Evolutionary conservation across 441 rosid species (phyloP).

Genomic region (Gossypium trilobum): DNA sequence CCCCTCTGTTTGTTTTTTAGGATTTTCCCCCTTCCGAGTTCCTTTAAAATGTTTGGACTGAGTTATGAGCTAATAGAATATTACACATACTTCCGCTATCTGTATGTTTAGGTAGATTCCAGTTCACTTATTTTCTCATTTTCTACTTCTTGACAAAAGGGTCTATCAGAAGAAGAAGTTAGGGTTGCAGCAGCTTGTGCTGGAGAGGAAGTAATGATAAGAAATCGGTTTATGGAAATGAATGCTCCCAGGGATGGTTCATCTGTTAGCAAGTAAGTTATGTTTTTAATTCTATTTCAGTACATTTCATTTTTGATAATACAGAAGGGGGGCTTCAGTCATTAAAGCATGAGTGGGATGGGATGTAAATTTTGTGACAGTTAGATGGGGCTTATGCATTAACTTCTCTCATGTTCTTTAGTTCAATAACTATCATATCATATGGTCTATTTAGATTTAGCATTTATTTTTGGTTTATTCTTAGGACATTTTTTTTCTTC

Average conservation of each 20-base stretch:
- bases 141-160: conserved; percentile 42
- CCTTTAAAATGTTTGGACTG: neutral
- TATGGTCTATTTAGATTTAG: neutral
- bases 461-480: neutral
- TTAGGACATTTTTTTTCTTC: neutral
- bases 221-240: conserved; percentile 92
- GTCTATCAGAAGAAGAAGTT: conserved; percentile 97
- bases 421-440: neutral
- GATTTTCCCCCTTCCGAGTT: neutral
- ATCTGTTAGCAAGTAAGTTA: conserved; percentile 86
- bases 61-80: conserved; percentile 6
- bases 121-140: conserved; percentile 25
- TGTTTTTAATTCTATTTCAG: neutral
- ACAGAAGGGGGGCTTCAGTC: conserved; percentile 1
- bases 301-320: neutral
- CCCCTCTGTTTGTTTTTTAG: conserved; percentile 7
- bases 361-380: conserved; percentile 9
- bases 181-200: conserved; percentile 93
- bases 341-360: neutral
- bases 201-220: conserved; percentile 93
- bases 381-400: conserved; percentile 3
- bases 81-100: neutral
- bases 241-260: conserved; percentile 91
- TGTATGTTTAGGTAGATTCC: neutral
- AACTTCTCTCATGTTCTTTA: conserved; percentile 4